Percentiles rank a stretch among this genome's conserved stretches.
Conservation (phyloP, 2,329 filamentous ascomycete species). For the Cladosporium velox region DNA sequence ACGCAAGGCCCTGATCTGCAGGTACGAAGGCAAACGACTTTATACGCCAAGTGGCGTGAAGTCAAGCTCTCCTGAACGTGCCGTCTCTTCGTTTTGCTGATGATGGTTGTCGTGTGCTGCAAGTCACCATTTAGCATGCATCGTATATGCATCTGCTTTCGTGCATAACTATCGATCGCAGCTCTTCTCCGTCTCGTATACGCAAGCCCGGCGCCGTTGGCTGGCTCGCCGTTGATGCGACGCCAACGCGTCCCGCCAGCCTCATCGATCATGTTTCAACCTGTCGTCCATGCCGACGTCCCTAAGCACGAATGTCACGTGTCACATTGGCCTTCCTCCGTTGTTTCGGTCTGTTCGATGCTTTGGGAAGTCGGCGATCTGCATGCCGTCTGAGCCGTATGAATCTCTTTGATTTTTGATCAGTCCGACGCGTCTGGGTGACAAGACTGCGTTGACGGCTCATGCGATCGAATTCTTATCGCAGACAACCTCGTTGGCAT, state of each 20-base stretch:
- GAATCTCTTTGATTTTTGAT: background rate
- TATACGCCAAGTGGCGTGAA: background rate
- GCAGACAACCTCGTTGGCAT: background rate
- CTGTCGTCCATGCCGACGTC: background rate
- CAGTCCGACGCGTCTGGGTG: background rate
- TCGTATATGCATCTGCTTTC: background rate
- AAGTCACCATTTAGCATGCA: background rate
- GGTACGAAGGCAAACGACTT: slow-evolving; percentile 9
- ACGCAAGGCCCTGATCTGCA: slow-evolving; percentile 5
- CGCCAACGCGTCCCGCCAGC: slow-evolving; percentile 1
- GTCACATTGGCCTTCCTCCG: background rate
- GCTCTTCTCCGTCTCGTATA: background rate
- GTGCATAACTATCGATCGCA: background rate
- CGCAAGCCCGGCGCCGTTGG: background rate
- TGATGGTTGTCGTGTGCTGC: background rate
- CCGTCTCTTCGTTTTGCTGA: background rate
- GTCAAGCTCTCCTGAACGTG: background rate
- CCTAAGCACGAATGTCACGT: background rate
- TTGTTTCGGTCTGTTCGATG: background rate
- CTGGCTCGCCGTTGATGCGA: slow-evolving; percentile 4
- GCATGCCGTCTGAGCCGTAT: background rate
- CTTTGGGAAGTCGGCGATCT: background rate
- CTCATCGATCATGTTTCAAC: background rate
- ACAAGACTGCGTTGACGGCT: background rate
- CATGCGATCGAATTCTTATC: no score